Evolutionary conservation across 2,329 filamentous ascomycete species (phyloP).

Genomic region (Rhynchosporium secalis): DNA sequence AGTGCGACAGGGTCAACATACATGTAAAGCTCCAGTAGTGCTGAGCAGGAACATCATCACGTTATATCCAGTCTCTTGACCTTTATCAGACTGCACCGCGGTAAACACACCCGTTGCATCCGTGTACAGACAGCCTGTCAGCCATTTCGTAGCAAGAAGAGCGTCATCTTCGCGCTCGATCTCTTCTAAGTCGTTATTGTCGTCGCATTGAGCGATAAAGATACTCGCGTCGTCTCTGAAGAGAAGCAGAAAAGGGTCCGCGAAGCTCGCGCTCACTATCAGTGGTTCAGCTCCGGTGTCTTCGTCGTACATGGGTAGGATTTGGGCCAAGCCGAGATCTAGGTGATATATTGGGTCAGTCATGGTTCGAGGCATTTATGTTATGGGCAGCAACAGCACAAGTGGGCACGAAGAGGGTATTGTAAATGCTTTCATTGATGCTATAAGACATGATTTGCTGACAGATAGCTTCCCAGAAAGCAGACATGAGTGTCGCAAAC

Average conservation of each 20-base stretch:
- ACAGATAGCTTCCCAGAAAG: conserved; percentile 40
- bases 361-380: conserved; percentile 15
- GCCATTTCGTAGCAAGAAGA: conserved; percentile 67
- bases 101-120: conserved; percentile 61
- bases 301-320: conserved; percentile 89
- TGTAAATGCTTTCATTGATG: conserved; percentile 44
- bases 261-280: conserved; percentile 78
- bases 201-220: conserved; percentile 76
- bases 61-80: conserved; percentile 46
- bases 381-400: conserved; percentile 29
- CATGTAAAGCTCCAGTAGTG: conserved; percentile 70
- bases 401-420: conserved; percentile 34
- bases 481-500: conserved; percentile 22
- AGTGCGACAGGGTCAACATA: conserved; percentile 47
- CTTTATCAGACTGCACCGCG: conserved; percentile 43
- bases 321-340: conserved; percentile 88
- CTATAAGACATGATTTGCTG: conserved; percentile 42
- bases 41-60: conserved; percentile 77
- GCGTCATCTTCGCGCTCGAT: conserved; percentile 62
- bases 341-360: conserved; percentile 28
- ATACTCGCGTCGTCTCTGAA: conserved; percentile 81
- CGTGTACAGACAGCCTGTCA: conserved; percentile 80
- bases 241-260: conserved; percentile 82
- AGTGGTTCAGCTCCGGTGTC: conserved; percentile 79
- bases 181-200: conserved; percentile 82